Base-by-base conservation (phyloP, 441 rosid species). In the Geranium incanum region DNA sequence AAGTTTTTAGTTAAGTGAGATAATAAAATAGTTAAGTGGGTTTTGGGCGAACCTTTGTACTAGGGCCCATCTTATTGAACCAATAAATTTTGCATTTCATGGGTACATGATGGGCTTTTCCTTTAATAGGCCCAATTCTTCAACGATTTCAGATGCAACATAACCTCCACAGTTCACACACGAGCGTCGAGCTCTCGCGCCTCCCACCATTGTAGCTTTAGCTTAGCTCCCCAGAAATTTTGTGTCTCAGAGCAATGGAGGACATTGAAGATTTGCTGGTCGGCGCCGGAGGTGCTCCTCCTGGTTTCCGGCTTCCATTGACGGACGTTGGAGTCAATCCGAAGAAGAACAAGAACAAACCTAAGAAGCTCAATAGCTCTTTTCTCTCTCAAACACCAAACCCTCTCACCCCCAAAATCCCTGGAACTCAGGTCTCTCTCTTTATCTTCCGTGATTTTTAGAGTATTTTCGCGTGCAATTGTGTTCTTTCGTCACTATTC, bases 221-320 rank as follows among this genome's bases (percentile, higher is more conserved):
- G 33, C 33, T 28, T 28, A 28, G 33, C 33, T 28, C 33, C 33
- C 33, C 33, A 28, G 33, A 28, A 28, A 28, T 28, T 28, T 28
- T 28, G 33, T 28, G 43, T 7, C 8, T 7, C 8, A 4, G 8
- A 4, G 8, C 43, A 74, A 92, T 93, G 97, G 95, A 91, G 71
- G 97, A 91, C 84, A 93, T 91, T 41, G 94, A 93, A 77, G 98
- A 93, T 79, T 76, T 93, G 81, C 68, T 89, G 67, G 78, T 76
- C 64, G 88, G 83, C 1, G 70, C 74, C 37, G 81, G 71, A 6
- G 81, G 80, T 21, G 86, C 86, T 76, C 88, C 93, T 57, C 86
- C 90, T 0, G 92, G 93, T 4, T 91, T 88, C 73, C 81, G 96
- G 57, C 78, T 87, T 69, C 92, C 98, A 5, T 19, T 89, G 13